These are phyloP conservation scores for Solanum chmielewskii DNA, from an alignment of 257 asterid species.

Conservation along the genomic window DNA sequence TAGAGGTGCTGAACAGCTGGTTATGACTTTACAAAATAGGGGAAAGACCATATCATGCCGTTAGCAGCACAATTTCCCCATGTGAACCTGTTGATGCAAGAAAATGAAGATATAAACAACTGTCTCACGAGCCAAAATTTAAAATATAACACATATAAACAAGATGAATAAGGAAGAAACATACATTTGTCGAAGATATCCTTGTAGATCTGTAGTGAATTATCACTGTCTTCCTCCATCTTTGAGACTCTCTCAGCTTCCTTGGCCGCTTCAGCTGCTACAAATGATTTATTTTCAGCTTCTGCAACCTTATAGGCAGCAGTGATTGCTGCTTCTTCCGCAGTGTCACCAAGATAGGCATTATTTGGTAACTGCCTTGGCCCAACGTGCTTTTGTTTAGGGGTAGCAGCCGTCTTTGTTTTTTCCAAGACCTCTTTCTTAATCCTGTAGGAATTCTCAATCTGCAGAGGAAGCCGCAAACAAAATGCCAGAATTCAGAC, in stretches of 20 bases:
- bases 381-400: constrained; percentile 27
- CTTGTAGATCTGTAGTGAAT: constrained; percentile 44
- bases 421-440: constrained; percentile 29
- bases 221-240: constrained; percentile 63
- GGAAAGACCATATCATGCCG: constrained; percentile 22
- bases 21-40: not conserved
- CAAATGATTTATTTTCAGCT: constrained; percentile 70
- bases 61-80: constrained; percentile 41
- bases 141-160: not conserved
- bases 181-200: constrained; percentile 60
- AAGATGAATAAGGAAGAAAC: not conserved
- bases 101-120: not conserved
- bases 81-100: constrained; percentile 35
- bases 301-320: constrained; percentile 62
- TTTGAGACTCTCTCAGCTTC: constrained; percentile 66
- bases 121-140: not conserved
- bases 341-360: constrained; percentile 43
- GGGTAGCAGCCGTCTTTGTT: constrained; percentile 5
- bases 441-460: constrained; percentile 43
- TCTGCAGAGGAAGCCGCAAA: constrained; percentile 26
- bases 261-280: constrained; percentile 65
- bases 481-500: not conserved
- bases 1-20: not conserved
- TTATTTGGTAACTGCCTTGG: constrained; percentile 31
- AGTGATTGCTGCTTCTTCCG: constrained; percentile 42